Percentiles rank a stretch among this genome's conserved stretches.
These are phyloP conservation scores for Xanthoceras sorbifolium DNA, from an alignment of 345 rosid genomes.

Conservation along the genomic window DNA sequence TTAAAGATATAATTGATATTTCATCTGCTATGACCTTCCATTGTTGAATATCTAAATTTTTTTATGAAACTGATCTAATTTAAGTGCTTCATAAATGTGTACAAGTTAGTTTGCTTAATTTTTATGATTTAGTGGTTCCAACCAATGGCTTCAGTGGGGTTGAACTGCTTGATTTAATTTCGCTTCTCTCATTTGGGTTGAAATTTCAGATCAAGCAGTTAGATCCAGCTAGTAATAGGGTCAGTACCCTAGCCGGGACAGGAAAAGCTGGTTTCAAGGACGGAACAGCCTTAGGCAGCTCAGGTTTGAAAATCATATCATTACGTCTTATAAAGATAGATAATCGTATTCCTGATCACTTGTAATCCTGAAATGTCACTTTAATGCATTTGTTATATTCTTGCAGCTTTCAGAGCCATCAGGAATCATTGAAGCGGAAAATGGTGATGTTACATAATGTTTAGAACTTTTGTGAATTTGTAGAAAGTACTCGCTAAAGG, in stretches of 20 bases:
- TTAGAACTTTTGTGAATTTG: neutral
- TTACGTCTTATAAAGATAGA: neutral
- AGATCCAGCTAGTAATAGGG: constrained; percentile 71
- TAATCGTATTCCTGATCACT: neutral
- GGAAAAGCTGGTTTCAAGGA: constrained; percentile 96
- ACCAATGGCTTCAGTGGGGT: neutral
- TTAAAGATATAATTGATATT: neutral
- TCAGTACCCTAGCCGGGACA: constrained; percentile 80
- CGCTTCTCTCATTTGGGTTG: constrained; percentile 8
- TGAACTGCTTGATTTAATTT: neutral
- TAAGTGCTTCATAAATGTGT: too few species aligned
- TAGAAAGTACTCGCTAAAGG: neutral
- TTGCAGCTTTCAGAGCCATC: constrained; percentile 93
- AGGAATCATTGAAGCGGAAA: constrained; percentile 73
- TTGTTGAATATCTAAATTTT: neutral
- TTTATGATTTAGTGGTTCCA: neutral
- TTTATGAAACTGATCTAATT: neutral
- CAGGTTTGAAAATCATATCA: constrained; percentile 52
- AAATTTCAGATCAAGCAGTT: constrained; percentile 77
- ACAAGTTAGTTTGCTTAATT: neutral
- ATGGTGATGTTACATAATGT: constrained; percentile 66
- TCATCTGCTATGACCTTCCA: neutral
- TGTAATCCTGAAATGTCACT: constrained; percentile 18
- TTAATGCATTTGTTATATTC: constrained; percentile 21
- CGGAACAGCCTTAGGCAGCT: constrained; percentile 63